phyloP scores from a whole-genome alignment of 192 early-diverging fungal species.

The Coemansia sp. region DNA sequence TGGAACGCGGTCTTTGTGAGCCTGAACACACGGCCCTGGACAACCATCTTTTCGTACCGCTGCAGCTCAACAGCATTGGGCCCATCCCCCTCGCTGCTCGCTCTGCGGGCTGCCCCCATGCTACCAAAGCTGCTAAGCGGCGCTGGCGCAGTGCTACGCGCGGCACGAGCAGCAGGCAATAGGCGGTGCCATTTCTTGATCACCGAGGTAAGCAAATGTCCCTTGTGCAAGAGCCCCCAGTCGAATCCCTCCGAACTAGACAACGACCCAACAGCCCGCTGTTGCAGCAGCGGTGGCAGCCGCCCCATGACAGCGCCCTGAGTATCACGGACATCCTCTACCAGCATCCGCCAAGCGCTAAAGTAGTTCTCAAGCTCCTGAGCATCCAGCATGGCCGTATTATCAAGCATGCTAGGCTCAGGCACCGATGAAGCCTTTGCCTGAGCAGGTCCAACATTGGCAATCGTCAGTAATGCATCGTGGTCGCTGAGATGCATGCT shows the following conservation, averaged over 20 bases:
- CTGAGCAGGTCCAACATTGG: not conserved
- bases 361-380: conserved; percentile 21
- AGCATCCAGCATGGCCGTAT: not conserved
- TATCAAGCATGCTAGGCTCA: not conserved
- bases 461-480: not conserved
- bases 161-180: not conserved
- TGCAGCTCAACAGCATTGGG: conserved; percentile 14
- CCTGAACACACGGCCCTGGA: not conserved
- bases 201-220: conserved; percentile 5
- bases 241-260: conserved; percentile 15
- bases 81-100: conserved; percentile 6
- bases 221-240: conserved; percentile 24
- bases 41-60: conserved; percentile 5
- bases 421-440: not conserved
- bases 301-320: not conserved
- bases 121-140: not conserved
- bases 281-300: conserved; percentile 11
- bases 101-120: not conserved
- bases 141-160: not conserved
- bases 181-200: conserved; percentile 8
- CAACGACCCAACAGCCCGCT: not conserved
- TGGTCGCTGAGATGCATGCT: conserved; percentile 6
- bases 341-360: conserved; percentile 25
- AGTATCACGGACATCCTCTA: conserved; percentile 4
- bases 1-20: conserved; percentile 5